Evolutionary conservation across 2,329 filamentous ascomycete genomes (phyloP), one percentile per base, ranked within the genome.

Genomic region (Aspergillus arachidicola): DNA sequence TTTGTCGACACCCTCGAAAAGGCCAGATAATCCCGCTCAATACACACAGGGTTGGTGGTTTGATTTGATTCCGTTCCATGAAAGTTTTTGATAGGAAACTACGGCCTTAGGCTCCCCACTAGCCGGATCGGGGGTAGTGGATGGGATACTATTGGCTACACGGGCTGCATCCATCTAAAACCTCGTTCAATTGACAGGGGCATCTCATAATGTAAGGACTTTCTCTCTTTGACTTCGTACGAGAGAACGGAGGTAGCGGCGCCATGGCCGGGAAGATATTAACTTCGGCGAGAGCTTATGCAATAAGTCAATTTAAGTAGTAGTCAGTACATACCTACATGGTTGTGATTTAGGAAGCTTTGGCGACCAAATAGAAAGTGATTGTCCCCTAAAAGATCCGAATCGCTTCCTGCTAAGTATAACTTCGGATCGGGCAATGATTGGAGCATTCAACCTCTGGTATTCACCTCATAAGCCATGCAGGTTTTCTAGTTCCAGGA

Each of bases 351-450:
- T 34, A 51, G 28, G 28, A 32, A 32, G 26, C 26, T 32, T 51
- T 51, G 30, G 28, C 48, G 48, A 32, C 28, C 30, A 51, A 48
- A 30, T 19, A 30, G 12, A 7, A 28, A 30, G 26, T 3, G 9
- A 32, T n/a, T 14, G n/a, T n/a, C 19, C 48, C 57, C 57, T 59
- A 41, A 59, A 51, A 48, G 23, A 59, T 59, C 57, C 57, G 57
- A 59, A 32, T 58, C 14, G 19, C 34, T 21, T 26, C 45, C 16
- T 50, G 12, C 19, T 9, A 6, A 19, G 7, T 41, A 46, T 46
- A 23, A 11, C 43, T 23, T 12, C 6, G 5, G 5, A 21, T 2
- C 4, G 10, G 11, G 10, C 7, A 6, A 46, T 46, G 43, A 46
- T 46, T 46, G 43, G 43, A 23, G 9, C 7, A 43, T 16, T 16